Evolutionary conservation across 1,139 yeast genomes (phyloP).

Genomic region (Yarrowia galli): DNA sequence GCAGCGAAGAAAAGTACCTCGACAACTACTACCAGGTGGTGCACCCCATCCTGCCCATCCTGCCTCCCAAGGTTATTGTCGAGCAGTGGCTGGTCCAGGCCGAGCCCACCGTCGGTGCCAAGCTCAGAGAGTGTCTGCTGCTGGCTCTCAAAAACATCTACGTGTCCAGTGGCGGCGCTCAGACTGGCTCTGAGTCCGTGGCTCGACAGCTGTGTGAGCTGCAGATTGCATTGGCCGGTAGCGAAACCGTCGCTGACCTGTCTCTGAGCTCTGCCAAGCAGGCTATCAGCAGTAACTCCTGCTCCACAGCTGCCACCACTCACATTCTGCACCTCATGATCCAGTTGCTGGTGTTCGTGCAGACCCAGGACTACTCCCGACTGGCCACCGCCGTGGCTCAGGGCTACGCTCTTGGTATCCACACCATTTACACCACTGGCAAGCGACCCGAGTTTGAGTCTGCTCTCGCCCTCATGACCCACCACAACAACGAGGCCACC

Average conservation of each 20-base stretch:
- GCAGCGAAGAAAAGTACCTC: conserved; percentile 50
- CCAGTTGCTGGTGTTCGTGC: conserved; percentile 50
- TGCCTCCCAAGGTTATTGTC: conserved; percentile 49
- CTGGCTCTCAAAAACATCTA: conserved; percentile 44
- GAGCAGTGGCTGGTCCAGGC: conserved; percentile 38
- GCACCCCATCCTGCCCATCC: conserved; percentile 54
- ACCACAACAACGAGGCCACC: conserved; percentile 24
- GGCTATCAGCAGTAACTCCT: conserved; percentile 31
- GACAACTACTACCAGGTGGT: conserved; percentile 52
- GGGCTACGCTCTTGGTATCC: conserved; percentile 46
- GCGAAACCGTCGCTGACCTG: conserved; percentile 39
- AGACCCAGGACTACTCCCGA: conserved; percentile 51
- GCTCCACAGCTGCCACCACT: conserved; percentile 41
- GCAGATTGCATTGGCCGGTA: conserved; percentile 41
- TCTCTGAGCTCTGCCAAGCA: conserved; percentile 25
- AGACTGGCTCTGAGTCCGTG: conserved; percentile 38
- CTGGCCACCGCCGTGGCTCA: conserved; percentile 52
- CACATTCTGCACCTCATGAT: conserved; percentile 48
- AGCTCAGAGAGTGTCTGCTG: conserved; percentile 47
- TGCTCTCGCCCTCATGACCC: conserved; percentile 23
- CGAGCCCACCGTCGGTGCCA: conserved; percentile 45
- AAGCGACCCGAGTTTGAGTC: conserved; percentile 36
- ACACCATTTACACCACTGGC: conserved; percentile 39
- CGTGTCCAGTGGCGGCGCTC: conserved; percentile 37
- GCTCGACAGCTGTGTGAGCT: conserved; percentile 40